Evolutionary conservation across 805 yeast species (phyloP), one percentile per base, ranked within the genome.

Genomic region (Brettanomyces nanus): DNA sequence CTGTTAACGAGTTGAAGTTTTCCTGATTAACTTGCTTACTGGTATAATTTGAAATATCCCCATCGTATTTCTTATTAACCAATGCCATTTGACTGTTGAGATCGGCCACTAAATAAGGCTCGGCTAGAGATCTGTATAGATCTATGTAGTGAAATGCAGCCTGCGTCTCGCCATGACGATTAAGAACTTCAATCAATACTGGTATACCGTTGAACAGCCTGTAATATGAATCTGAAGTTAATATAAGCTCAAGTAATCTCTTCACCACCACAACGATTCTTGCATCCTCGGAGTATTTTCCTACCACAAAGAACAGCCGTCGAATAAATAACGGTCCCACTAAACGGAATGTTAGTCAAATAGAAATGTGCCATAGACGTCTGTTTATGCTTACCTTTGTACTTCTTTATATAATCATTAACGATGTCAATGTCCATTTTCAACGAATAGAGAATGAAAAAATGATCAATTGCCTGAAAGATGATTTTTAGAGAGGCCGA

Each of bases 261-360:
- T 39, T 31, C 14, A 45, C 31, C 5, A 40, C 17, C 25, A 31
- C 27, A 10, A 28, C 25, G 4, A 33, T 30, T 4, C 13, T 33
- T 30, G 40, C 28, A 11, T 38, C 32, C 1, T 39, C 35, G 5
- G 47, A 45, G 31, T 37, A 44, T 9, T 39, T 39, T n/a, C 17
- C 32, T 13, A 40, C 46, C 9, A 54, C 47, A 27, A 45, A 44
- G 13, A 33, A 36, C 22, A 51, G 37, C 28, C 56, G 40, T 26
- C 41, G 42, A 28, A 54, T 30, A 19, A 45, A 47, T 7, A 53
- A 26, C 6, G 54, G 56, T 2, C 47, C 44, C 2, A 37, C 39
- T 13, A 35, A 26, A 23, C 10, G 26, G 11, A 23, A 21, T 51
- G 46, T 9, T 33, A 21, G 19, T 38, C 42, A 44, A 2, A 41